These are phyloP conservation scores for Penicillium cinerascens DNA, from an alignment of 495 filamentous ascomycete species.

Conservation along the genomic window DNA sequence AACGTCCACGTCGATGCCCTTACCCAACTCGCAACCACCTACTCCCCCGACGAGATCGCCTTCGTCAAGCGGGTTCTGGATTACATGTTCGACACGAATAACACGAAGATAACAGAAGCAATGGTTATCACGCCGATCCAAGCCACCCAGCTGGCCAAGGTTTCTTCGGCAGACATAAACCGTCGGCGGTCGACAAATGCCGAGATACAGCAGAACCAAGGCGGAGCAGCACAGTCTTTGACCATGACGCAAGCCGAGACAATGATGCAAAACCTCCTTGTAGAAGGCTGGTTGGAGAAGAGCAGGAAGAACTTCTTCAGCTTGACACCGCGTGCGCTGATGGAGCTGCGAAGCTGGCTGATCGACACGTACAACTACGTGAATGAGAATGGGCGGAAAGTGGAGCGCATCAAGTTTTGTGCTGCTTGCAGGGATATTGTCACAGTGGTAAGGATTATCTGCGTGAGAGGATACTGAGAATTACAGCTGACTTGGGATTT, in stretches of 20 bases:
- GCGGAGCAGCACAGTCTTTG: constrained; percentile 52
- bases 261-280: constrained; percentile 63
- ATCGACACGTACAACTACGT: constrained; percentile 79
- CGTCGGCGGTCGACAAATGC: constrained; percentile 37
- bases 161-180: constrained; percentile 23
- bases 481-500: constrained; percentile 5
- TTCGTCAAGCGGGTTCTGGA: constrained; percentile 88
- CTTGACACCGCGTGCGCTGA: constrained; percentile 69
- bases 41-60: constrained; percentile 78
- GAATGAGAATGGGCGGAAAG: constrained; percentile 41
- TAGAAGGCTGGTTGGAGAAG: constrained; percentile 82
- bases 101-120: constrained; percentile 69
- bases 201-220: constrained; percentile 33
- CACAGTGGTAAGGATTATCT: constrained; percentile 55
- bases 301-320: constrained; percentile 67
- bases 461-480: neutral
- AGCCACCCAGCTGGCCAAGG: constrained; percentile 52
- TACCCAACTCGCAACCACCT: constrained; percentile 82
- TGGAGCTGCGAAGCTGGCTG: constrained; percentile 83
- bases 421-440: constrained; percentile 87
- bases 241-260: constrained; percentile 73
- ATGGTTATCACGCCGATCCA: constrained; percentile 76
- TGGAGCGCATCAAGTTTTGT: constrained; percentile 76
- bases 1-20: constrained; percentile 81
- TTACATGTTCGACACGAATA: constrained; percentile 85